Evolutionary conservation across 345 rosid species (phyloP).

Genomic region (Bruguiera sexangula): DNA sequence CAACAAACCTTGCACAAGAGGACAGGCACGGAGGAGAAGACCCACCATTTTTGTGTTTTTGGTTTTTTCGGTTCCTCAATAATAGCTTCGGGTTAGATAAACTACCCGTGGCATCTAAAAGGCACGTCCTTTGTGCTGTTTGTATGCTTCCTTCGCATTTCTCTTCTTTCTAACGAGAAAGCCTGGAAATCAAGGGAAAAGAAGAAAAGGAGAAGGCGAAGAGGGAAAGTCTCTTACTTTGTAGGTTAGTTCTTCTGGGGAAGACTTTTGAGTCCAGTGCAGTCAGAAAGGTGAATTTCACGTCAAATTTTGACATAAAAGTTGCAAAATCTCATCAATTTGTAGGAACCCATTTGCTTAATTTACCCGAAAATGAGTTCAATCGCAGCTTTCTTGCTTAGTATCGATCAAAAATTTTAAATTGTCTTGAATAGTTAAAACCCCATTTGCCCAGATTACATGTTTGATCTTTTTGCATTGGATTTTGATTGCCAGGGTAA

Average conservation of each 20-base stretch:
- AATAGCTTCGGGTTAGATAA: slow-evolving; percentile 14
- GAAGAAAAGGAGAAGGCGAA: not conserved
- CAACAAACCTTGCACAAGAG: slow-evolving; percentile 1
- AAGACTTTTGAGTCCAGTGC: slow-evolving; percentile 7
- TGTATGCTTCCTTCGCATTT: slow-evolving; percentile 3
- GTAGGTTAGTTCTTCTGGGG: not conserved
- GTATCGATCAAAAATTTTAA: not conserved
- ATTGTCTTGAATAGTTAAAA: not conserved
- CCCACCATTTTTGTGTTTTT: slow-evolving; percentile 7
- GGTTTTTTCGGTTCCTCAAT: not conserved
- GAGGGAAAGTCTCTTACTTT: not conserved
- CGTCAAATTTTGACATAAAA: not conserved
- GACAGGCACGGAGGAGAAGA: slow-evolving; percentile 1
- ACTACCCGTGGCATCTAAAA: slow-evolving; percentile 24
- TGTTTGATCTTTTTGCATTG: slow-evolving; percentile 8
- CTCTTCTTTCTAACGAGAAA: not conserved
- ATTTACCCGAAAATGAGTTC: slow-evolving; percentile 3
- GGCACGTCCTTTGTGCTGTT: slow-evolving; percentile 1
- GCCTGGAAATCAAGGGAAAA: not conserved
- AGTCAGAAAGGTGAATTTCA: slow-evolving; percentile 14
- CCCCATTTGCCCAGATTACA: slow-evolving; percentile 12
- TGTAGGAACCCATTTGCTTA: slow-evolving; percentile 3
- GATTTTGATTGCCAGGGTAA: slow-evolving; percentile 21
- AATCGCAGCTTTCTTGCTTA: not conserved
- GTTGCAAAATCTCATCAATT: not conserved